Evolutionary conservation across 1,284 basidiomycete genomes (phyloP).

Genomic region (Lentinula novae-zelandiae): DNA sequence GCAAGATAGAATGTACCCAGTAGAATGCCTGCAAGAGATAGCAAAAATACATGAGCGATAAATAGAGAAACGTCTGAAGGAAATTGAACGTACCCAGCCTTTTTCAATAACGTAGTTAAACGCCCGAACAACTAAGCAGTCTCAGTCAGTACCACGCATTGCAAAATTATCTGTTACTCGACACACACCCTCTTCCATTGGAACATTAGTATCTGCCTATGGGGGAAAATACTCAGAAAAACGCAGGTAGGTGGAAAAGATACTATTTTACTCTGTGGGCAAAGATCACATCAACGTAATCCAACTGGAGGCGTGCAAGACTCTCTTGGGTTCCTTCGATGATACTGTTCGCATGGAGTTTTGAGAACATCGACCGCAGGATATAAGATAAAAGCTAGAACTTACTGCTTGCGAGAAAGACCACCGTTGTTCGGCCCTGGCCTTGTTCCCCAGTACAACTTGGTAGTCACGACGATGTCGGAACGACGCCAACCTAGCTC

Average conservation of each 20-base stretch:
- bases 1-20: conserved; percentile 34
- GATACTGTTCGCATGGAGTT: conserved; percentile 43
- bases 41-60: not conserved
- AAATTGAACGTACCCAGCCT: conserved; percentile 45
- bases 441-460: conserved; percentile 54
- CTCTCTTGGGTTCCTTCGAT: conserved; percentile 74
- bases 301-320: conserved; percentile 67
- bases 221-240: not conserved
- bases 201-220: conserved; percentile 33
- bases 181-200: conserved; percentile 53
- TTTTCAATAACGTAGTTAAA: conserved; percentile 68
- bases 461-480: conserved; percentile 74
- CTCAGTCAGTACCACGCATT: not conserved
- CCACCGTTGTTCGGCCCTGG: conserved; percentile 60
- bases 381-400: conserved; percentile 18
- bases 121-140: conserved; percentile 51
- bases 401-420: conserved; percentile 71
- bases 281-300: conserved; percentile 78
- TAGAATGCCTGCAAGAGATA: conserved; percentile 50
- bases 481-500: conserved; percentile 69
- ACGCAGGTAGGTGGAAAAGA: not conserved
- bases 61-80: not conserved
- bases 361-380: not conserved
- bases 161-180: not conserved
- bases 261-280: conserved; percentile 33